Evolutionary conservation across 176 grass and related monocot species (phyloP).

Genomic region (Bolboschoenus planiculmis): DNA sequence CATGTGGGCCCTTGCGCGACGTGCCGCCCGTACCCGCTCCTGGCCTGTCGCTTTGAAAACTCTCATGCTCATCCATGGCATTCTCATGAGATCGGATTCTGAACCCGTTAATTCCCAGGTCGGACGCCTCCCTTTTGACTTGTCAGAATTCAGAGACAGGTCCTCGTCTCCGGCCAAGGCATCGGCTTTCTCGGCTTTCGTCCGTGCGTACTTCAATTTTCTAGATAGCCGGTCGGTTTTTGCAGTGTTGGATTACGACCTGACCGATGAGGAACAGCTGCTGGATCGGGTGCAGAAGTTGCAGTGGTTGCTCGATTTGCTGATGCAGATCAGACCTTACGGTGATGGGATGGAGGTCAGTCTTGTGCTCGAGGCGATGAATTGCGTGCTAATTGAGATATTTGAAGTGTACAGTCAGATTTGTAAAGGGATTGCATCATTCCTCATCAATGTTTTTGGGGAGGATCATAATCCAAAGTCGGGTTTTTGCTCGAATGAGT

Average conservation of each 20-base stretch:
- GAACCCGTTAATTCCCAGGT: slow-evolving; percentile 24
- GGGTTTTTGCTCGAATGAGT: neutral
- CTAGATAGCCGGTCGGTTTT: slow-evolving; percentile 77
- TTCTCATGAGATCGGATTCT: slow-evolving; percentile 58
- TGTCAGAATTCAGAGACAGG: slow-evolving; percentile 73
- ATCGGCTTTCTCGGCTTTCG: slow-evolving; percentile 47
- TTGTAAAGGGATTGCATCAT: slow-evolving; percentile 64
- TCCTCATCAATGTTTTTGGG: slow-evolving; percentile 51
- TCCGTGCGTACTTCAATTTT: slow-evolving; percentile 90
- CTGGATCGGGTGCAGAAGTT: slow-evolving; percentile 43
- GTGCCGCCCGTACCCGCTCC: slow-evolving; percentile 50
- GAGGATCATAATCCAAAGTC: slow-evolving; percentile 16
- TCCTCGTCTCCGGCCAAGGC: slow-evolving; percentile 37
- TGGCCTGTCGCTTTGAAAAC: slow-evolving; percentile 90
- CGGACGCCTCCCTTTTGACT: slow-evolving; percentile 78
- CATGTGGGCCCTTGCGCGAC: slow-evolving; percentile 68
- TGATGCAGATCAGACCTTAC: slow-evolving; percentile 78
- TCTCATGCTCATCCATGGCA: slow-evolving; percentile 82
- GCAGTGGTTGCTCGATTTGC: slow-evolving; percentile 64
- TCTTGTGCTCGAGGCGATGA: slow-evolving; percentile 77
- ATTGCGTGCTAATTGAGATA: slow-evolving; percentile 81
- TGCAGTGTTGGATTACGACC: slow-evolving; percentile 1
- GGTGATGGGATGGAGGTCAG: slow-evolving; percentile 59
- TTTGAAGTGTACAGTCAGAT: slow-evolving; percentile 91
- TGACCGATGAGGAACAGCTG: slow-evolving; percentile 29